phyloP scores from a whole-genome alignment of 1,284 basidiomycete genomes.

The Moniliella sp. region DNA sequence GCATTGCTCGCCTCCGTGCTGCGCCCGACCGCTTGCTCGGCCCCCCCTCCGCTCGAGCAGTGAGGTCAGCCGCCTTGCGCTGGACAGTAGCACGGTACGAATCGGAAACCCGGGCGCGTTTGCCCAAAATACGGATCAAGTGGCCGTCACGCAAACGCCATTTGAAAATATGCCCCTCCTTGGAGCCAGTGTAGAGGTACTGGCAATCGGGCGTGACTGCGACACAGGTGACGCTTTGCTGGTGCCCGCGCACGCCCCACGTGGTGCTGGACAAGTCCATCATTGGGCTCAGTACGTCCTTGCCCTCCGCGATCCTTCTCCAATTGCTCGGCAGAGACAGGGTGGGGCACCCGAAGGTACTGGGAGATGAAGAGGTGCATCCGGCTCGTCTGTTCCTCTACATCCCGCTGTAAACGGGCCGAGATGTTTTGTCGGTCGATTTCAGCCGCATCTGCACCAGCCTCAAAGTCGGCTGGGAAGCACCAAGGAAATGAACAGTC shows the following conservation, averaged over 20 bases:
- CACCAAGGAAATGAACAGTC: background rate
- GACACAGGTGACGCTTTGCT: slow-evolving; percentile 54
- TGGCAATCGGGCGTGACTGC: slow-evolving; percentile 48
- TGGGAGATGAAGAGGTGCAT: slow-evolving; percentile 51
- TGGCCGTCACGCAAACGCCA: slow-evolving; percentile 26
- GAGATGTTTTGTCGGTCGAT: slow-evolving; percentile 78
- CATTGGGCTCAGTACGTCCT: too few species aligned
- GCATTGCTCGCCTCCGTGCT: slow-evolving; percentile 7
- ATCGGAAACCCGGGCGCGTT: background rate
- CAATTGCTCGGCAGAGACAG: too few species aligned
- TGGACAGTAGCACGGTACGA: background rate
- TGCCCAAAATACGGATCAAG: slow-evolving; percentile 6
- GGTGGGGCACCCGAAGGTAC: slow-evolving; percentile 3
- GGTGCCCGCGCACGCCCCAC: slow-evolving; percentile 46
- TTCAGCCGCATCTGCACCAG: slow-evolving; percentile 71
- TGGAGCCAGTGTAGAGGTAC: slow-evolving; percentile 38
- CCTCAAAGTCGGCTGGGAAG: background rate
- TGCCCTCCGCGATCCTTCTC: too few species aligned
- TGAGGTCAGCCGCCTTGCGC: too few species aligned
- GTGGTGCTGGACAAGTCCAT: too few species aligned
- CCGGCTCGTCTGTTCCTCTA: slow-evolving; percentile 36
- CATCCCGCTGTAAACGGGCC: slow-evolving; percentile 47
- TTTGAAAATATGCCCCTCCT: slow-evolving; percentile 23
- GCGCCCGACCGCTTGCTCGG: slow-evolving; percentile 10
- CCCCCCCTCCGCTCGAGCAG: too few species aligned